Base-by-base conservation (phyloP, 2,329 filamentous ascomycete genomes). In the Epichloe typhina region DNA sequence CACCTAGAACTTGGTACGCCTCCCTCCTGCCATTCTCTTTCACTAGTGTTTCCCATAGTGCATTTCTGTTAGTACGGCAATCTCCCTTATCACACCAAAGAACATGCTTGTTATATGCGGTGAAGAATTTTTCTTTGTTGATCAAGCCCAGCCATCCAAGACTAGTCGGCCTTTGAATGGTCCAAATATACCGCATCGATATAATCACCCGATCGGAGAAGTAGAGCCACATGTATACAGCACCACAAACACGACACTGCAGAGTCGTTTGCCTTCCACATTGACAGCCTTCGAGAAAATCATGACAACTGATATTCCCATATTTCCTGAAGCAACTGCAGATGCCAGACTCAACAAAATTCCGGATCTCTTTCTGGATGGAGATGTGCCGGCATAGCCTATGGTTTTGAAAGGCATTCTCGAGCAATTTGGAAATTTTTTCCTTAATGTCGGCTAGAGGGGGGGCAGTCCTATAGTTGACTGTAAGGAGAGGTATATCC, bases 211-310 rank as follows among this genome's bases (percentile, higher is more conserved):
- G n/a, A 4, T 13, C 19, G 0, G 1, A 3, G 12, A 31, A 4
- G n/a, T 12, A 31, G 5, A 7, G 19, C 37, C 43, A 50, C 23
- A 43, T 43, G 44, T 37, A 50, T 5, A 42, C 13, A 12, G 44
- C 43, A 46, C 43, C 49, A 17, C 49, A 50, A 31, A 47, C 37
- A 12, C 49, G 43, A 31, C 49, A 50, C 17, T 50, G 37, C 3
- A 50, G 31, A 1, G 15, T 33, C 5, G 0, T 40, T 46, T 37
- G 26, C 19, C 36, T n/a, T 17, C 36, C 17, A 50, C 36, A 40
- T 3, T n/a, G 19, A 12, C 36, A 46, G 31, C 12, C 15, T n/a
- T 44, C 3, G 12, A 23, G 13, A 15, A 17, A 2, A 37, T 19
- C 5, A 11, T 0, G 1, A 1, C 13, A 36, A 31, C 3, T 7